A percentile compares a stretch with the other conserved stretches of the same genome.
These are phyloP conservation scores for Ilyonectria robusta DNA, from an alignment of 2,329 filamentous ascomycete genomes.

Conservation along the genomic window DNA sequence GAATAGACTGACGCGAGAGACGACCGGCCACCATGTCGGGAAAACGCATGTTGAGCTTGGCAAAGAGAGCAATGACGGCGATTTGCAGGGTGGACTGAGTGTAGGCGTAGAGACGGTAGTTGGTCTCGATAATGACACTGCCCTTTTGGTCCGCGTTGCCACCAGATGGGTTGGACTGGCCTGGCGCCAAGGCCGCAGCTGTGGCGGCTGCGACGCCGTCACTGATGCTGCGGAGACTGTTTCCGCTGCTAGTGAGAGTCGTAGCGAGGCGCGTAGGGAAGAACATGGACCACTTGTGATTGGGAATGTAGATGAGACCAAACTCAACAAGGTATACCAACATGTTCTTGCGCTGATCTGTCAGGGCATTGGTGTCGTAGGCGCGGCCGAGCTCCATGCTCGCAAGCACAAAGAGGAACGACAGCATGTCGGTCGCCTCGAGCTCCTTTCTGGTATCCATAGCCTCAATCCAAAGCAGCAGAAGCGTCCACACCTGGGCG, in stretches of 20 bases:
- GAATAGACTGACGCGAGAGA: slow-evolving; percentile 89
- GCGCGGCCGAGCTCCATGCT: slow-evolving; percentile 92
- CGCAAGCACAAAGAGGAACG: slow-evolving; percentile 95
- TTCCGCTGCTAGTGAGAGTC: slow-evolving; percentile 88
- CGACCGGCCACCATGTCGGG: slow-evolving; percentile 95
- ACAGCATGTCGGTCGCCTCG: slow-evolving; percentile 93
- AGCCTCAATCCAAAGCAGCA: slow-evolving; percentile 93
- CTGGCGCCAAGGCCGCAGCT: slow-evolving; percentile 56
- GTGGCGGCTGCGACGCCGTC: slow-evolving; percentile 79
- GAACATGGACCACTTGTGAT: slow-evolving; percentile 72
- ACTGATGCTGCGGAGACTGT: slow-evolving; percentile 78
- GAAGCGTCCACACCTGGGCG: slow-evolving; percentile 95
- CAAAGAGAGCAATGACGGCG: slow-evolving; percentile 91
- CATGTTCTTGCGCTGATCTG: slow-evolving; percentile 86
- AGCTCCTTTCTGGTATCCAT: slow-evolving; percentile 74
- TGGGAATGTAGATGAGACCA: slow-evolving; percentile 86
- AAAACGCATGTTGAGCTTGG: slow-evolving; percentile 89
- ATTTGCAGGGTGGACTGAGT: slow-evolving; percentile 95
- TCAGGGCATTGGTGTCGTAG: slow-evolving; percentile 89
- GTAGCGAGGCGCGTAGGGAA: slow-evolving; percentile 96
- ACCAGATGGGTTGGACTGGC: slow-evolving; percentile 53
- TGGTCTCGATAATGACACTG: slow-evolving; percentile 97
- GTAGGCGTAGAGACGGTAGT: slow-evolving; percentile 98
- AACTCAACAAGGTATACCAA: slow-evolving; percentile 93
- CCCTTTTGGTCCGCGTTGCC: slow-evolving; percentile 70